Base-by-base conservation (phyloP, 768 basidiomycete species). In the Panellus pusillus region DNA sequence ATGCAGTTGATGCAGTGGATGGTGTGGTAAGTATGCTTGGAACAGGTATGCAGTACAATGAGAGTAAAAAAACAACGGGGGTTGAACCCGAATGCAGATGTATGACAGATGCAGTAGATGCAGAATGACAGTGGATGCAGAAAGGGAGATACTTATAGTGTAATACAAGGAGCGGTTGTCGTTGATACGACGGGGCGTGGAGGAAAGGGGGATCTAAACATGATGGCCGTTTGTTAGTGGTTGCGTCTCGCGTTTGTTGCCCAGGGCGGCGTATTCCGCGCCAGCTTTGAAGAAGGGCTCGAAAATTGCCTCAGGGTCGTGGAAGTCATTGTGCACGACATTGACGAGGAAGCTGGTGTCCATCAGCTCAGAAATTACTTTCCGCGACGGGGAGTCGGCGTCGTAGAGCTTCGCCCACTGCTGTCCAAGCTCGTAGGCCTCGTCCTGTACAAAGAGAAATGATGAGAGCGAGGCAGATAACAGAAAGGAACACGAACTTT, bases 251-350 rank as follows among this genome's bases (percentile, higher is more conserved):
- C 73, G 71, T 27, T 68, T 62, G 29, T 41, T 40, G 12, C 35
- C 11, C n/a, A 14, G 29, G 20, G 76, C 71, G 13, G 72, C 68
- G 55, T 81, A 82, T 66, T 88, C 83, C 38, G 79, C 81, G 32
- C 86, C 88, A 12, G 86, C 87, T 68, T 85, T 83, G 70, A 82
- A 76, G 79, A 98, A 96, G 3, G 93, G 91, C 62, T 77, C 75
- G 69, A 95, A 98, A 71, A 98, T 95, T 18, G 87, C 87, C 44
- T 88, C 77, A 2, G 84, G 69, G 65, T 89, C 80, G 70, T 91
- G 89, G 83, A 92, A 98, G 68, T 96, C 88, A 73, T 97, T 97
- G 70, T 97, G 93, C 24, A 98, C 95, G 61, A 98, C 88, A 70
- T 97, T 97, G 61, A 97, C 93, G 60, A 98, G 86, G 73, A 83